Evolutionary conservation across 1,139 yeast genomes (phyloP), one percentile per base, ranked within the genome.

Genomic region (Candida sanyaensis): DNA sequence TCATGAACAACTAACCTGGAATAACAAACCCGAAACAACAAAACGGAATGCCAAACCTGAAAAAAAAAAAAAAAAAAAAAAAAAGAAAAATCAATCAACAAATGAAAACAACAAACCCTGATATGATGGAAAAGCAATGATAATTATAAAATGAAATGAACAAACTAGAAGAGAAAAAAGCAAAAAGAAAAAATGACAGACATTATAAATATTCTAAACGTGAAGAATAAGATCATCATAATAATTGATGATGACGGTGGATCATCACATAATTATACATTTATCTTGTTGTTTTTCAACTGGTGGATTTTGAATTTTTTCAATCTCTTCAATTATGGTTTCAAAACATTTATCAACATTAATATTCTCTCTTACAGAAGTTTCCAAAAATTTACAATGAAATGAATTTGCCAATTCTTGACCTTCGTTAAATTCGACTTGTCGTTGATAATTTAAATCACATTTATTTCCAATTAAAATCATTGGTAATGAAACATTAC

Each of bases 381-480:
- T 87, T 69, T 91, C 97, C 46, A 86, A 77, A 64, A 86, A 89
- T 17, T 84, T 81, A 52, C 90, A 81, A 49, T 74, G 72, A 54
- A 87, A 83, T 54, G 77, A 77, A 44, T 74, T 71, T 3, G 95
- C 92, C 53, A 88, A 68, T 41, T 73, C 75, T 57, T 73, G 69
- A 10, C 95, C 96, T 55, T 89, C 96, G 13, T 72, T 72, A 29
- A 66, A 65, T 26, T 82, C 72, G 21, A 90, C 95, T 59, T 86
- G 90, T 50, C 88, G 69, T 56, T 81, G 86, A 54, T 69, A 72
- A 47, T 77, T 72, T 55, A 89, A 71, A 62, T 91, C 97, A 47
- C 83, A 73, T 71, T 91, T 91, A 69, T 90, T 91, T 1, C 96
- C 97, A 13, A 91, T 87, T 31, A 91, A 73, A 8, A 90, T 84